Evolutionary conservation across 2,329 filamentous ascomycete genomes (phyloP), one percentile per base, ranked within the genome.

Genomic region (Calcarisporium arbuscula): DNA sequence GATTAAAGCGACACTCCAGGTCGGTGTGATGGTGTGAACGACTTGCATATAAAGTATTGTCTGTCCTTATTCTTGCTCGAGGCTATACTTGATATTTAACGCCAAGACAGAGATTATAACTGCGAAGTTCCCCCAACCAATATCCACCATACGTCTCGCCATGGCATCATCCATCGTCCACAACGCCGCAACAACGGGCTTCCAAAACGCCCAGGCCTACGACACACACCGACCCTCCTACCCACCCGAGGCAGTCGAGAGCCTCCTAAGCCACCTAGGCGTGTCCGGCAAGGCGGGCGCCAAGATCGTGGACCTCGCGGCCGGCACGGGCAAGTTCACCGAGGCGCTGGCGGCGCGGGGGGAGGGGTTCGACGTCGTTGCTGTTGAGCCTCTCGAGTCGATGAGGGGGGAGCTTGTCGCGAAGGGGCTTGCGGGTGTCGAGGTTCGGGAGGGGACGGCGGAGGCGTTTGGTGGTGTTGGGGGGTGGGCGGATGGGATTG

Each of bases 251-350:
- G 74, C 76, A 5, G 72, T 84, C 11, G 61, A 73, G 15, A 56
- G 60, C 22, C 70, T 88, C 14, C 68, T 88, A 4, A 46, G 53
- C 12, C 62, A 68, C 31, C 60, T 82, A n/a, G 57, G 63, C 6
- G 54, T 85, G 8, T 57, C 64, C 19, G 65, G 62, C 18, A 49
- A 64, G 14, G 33, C 57, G 6, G 59, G 62, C 29, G 69, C 70
- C 11, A 67, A 58, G 28, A 58, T 85, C 26, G 53, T 84, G 17
- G 81, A 85, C 51, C 62, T 85, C 14, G 81, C 72, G 2, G 77
- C 79, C 4, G 80, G 81, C 1, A 84, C 80, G 1, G 82, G 82
- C 18, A 84, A 84, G 49, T 79, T 85, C 49, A 85, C 81, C 0
- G 75, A 80, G 52, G 47, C 70, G 14, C 64, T 87, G 21, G 22